Evolutionary conservation across 169 alveolate genomes (phyloP), one percentile per base, ranked within the genome.

Genomic region (Plasmodium gallinaceum): DNA sequence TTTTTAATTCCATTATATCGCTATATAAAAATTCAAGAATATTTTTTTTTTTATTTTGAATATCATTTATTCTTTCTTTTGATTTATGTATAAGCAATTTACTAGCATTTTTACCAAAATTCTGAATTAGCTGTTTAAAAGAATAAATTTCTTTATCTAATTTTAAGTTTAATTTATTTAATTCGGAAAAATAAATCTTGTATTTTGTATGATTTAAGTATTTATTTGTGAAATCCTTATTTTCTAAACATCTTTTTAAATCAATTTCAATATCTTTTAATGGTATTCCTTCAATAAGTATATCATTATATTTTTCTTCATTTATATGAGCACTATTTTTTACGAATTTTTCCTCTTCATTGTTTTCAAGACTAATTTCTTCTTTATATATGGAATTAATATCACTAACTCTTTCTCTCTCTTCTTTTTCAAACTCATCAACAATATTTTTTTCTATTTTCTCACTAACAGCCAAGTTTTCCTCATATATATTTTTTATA

Each of bases 31-130:
- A 70, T 39, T 70, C 74, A 0, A 60, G 16, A 45, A 51, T 2
- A 7, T 43, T 8, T 39, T 86, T 69, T 73, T 72, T 86, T 64
- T 73, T 54, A 48, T 45, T 69, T 60, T 86, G 66, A 18, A 86
- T 71, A 14, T 75, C n/a, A 18, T 26, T 16, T 51, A 86, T 86
- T 72, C 92, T 57, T 64, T 86, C 92, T 42, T 86, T 37, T 16
- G 92, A 86, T 71, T 86, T 86, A 18, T 70, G 37, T 14, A 86
- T 60, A 42, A 86, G 70, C 14, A 46, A 43, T 14, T 71, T 72
- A 14, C 45, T 86, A 1, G 75, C 92, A 46, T 86, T 86, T 39
- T 86, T 86, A 5, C 88, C 92, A 66, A 86, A 86, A 58, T 71
- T 86, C 16, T 71, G 71, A 0, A 61, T 71, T n/a, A 86, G 14